Conservation (phyloP, 2,329 filamentous ascomycete genomes). For the Diaporthe sp. region DNA sequence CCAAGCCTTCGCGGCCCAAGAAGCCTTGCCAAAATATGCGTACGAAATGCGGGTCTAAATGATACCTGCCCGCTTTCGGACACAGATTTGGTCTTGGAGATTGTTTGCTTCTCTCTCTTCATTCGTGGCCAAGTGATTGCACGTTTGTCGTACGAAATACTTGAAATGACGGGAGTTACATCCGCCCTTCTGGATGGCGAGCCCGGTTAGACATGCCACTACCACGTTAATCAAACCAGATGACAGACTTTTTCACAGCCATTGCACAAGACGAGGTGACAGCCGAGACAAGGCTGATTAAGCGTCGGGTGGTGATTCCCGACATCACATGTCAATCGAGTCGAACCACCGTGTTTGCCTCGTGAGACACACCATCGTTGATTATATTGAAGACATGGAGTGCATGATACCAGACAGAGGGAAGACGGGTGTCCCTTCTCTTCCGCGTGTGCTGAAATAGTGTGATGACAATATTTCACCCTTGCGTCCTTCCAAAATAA, state of each 20-base stretch:
- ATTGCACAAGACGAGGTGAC: neutral
- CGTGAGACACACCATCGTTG: neutral
- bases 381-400: neutral
- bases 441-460: neutral
- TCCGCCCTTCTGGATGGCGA: fast-evolving
- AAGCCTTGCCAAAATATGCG: neutral
- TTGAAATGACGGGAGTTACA: neutral
- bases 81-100: neutral
- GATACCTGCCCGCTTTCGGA: too few species aligned
- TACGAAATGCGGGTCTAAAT: neutral
- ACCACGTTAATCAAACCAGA: neutral
- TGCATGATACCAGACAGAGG: neutral
- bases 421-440: neutral
- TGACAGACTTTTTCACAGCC: fast-evolving
- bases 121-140: neutral
- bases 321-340: neutral
- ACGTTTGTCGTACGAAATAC: neutral
- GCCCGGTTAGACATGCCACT: neutral
- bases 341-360: neutral
- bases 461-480: neutral
- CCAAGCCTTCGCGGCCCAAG: too few species aligned
- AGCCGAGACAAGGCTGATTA: neutral
- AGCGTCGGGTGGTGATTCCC: too few species aligned
- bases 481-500: too few species aligned
- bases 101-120: neutral